These are phyloP conservation scores for Thuja plicata DNA, from an alignment of 83 land plant species.

Conservation along the genomic window DNA sequence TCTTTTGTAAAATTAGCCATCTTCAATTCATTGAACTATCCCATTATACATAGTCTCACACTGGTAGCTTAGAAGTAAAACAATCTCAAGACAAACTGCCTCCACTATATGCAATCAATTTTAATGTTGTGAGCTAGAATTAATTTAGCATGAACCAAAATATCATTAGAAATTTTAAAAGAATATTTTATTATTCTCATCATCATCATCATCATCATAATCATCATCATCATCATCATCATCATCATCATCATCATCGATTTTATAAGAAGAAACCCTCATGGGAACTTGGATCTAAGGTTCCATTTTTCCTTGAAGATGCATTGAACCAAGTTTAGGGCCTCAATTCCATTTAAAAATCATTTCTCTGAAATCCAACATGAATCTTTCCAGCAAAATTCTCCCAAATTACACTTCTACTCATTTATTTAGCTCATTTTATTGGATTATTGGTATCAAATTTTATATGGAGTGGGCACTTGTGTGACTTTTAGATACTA, in stretches of 20 bases:
- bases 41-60: neutral
- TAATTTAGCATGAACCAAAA: neutral
- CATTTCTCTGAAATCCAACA: slow-evolving; percentile 46
- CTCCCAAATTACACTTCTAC: too few species aligned
- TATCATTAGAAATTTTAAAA: neutral
- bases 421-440: too few species aligned
- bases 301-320: neutral
- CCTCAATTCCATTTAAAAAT: slow-evolving; percentile 15
- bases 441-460: too few species aligned
- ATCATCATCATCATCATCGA: neutral
- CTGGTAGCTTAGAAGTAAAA: neutral
- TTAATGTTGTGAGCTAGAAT: neutral
- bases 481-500: too few species aligned
- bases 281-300: too few species aligned
- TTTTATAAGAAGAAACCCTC: neutral
- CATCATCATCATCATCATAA: neutral
- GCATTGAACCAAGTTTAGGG: neutral
- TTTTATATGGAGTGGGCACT: too few species aligned
- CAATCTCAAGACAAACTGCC: neutral
- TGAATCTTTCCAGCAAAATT: slow-evolving; percentile 33
- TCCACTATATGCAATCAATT: neutral
- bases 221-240: neutral
- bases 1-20: neutral
- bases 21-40: neutral
- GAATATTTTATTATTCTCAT: neutral